A percentile compares a stretch with the other conserved stretches of the same genome.
phyloP scores from a whole-genome alignment of 2,329 filamentous ascomycete species.

The Decorospora gaudefroyi region DNA sequence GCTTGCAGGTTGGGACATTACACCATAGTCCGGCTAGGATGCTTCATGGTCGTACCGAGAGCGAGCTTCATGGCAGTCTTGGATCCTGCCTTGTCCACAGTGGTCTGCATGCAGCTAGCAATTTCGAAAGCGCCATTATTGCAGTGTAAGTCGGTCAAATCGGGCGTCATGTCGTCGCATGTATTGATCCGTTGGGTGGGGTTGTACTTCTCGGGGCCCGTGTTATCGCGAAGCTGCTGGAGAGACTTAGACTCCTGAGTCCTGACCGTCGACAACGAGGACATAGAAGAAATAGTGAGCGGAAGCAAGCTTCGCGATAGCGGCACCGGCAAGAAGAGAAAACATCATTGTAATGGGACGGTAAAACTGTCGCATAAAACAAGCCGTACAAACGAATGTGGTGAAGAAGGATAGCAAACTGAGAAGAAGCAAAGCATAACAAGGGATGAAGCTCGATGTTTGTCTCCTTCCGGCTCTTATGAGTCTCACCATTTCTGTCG shows the following conservation, averaged over 20 bases:
- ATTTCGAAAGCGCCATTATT: slow-evolving; percentile 28
- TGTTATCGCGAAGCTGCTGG: slow-evolving; percentile 35
- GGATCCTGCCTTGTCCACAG: slow-evolving; percentile 23
- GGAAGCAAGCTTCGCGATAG: slow-evolving; percentile 20
- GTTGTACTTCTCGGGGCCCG: slow-evolving; percentile 28
- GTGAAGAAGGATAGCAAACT: slow-evolving; percentile 8
- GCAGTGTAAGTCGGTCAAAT: slow-evolving; percentile 34
- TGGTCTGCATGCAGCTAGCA: slow-evolving; percentile 14
- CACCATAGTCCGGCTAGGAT: slow-evolving; percentile 26
- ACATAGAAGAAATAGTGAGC: slow-evolving; percentile 37
- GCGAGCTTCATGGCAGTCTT: slow-evolving; percentile 26
- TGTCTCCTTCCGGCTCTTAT: slow-evolving; percentile 4
- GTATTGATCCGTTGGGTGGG: slow-evolving; percentile 32
- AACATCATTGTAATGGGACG: slow-evolving; percentile 26
- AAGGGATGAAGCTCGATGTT: slow-evolving; percentile 1
- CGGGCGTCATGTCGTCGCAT: slow-evolving; percentile 26
- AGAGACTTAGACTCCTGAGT: slow-evolving; percentile 20
- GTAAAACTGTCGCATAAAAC: slow-evolving; percentile 10
- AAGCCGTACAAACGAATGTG: slow-evolving; percentile 14
- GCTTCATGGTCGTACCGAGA: slow-evolving; percentile 24
- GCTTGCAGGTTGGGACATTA: slow-evolving; percentile 36
- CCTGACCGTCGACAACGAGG: slow-evolving; percentile 23
- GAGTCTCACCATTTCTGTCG: slow-evolving; percentile 1
- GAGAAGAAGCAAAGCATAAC: slow-evolving; percentile 8
- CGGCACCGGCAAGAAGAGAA: slow-evolving; percentile 21